A percentile compares a stretch with the other conserved stretches of the same genome.
Conservation (phyloP, 768 basidiomycete species). For the Boletus pseudopeckii region DNA sequence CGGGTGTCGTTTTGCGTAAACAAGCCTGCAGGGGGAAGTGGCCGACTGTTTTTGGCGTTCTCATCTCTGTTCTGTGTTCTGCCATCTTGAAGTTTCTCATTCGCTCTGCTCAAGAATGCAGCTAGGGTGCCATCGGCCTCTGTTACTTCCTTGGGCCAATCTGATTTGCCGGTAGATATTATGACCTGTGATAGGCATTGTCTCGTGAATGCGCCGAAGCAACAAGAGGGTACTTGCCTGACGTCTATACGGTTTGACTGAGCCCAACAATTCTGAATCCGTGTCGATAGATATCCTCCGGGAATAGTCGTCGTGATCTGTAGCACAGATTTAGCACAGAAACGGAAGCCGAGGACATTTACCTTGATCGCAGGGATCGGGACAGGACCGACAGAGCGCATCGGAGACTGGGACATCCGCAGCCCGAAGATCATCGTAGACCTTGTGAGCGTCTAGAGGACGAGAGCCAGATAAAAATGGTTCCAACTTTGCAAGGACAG, state of each 20-base stretch:
- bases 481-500: slow-evolving; percentile 25
- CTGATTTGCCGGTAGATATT: slow-evolving; percentile 84
- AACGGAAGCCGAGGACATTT: slow-evolving; percentile 21
- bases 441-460: slow-evolving; percentile 35
- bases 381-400: slow-evolving; percentile 70
- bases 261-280: slow-evolving; percentile 80
- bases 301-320: slow-evolving; percentile 76
- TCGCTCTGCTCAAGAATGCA: slow-evolving; percentile 40
- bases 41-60: slow-evolving; percentile 5
- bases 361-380: slow-evolving; percentile 77
- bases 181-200: slow-evolving; percentile 51
- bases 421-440: slow-evolving; percentile 50
- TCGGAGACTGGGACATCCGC: slow-evolving; percentile 62
- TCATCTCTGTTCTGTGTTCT: background rate
- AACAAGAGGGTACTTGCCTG: slow-evolving; percentile 48
- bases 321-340: slow-evolving; percentile 14
- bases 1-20: slow-evolving; percentile 54
- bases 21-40: slow-evolving; percentile 42
- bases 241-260: slow-evolving; percentile 77
- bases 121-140: slow-evolving; percentile 71
- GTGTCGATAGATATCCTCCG: slow-evolving; percentile 72
- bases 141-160: slow-evolving; percentile 84
- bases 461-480: slow-evolving; percentile 14
- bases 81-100: slow-evolving; percentile 13
- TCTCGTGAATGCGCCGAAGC: background rate